Evolutionary conservation across 225 moss, liverwort and hornwort genomes (phyloP).

Genomic region (Ulota crispa): DNA sequence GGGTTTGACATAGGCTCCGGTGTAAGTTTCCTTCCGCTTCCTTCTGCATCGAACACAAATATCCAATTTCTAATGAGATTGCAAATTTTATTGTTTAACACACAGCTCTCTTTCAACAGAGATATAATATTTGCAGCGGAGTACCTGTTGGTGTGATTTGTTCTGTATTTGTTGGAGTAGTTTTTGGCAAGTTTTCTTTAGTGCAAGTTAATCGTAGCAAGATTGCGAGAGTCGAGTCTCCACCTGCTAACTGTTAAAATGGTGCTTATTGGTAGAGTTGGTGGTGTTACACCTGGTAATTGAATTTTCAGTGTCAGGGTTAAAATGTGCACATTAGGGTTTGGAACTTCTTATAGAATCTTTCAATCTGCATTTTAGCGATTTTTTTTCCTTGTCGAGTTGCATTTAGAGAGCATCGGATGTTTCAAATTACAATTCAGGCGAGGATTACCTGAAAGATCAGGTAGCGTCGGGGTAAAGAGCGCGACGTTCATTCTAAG

Average conservation of each 20-base stretch:
- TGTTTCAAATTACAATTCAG: not conserved
- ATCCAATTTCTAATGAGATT: conserved; percentile 14
- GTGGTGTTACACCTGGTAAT: not conserved
- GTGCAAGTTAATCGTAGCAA: not conserved
- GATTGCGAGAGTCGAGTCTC: conserved; percentile 2
- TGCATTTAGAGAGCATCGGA: not conserved
- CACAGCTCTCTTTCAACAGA: not conserved
- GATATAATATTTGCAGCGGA: not conserved
- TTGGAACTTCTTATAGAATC: not conserved
- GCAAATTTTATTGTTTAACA: not conserved
- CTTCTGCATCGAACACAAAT: conserved; percentile 8
- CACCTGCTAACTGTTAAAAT: not conserved
- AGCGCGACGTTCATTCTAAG: not conserved
- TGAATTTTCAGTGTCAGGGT: conserved; percentile 2
- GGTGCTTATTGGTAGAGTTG: not conserved
- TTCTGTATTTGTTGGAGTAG: not conserved
- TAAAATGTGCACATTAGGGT: conserved; percentile 6
- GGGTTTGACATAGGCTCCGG: conserved; percentile 85
- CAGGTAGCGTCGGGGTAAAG: not conserved
- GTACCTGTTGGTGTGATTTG: not conserved
- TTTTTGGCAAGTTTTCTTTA: not conserved
- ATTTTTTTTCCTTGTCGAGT: not conserved
- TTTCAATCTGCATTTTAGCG: not conserved
- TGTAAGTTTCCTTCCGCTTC: conserved; percentile 48
- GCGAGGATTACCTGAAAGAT: not conserved